Conservation (phyloP, 768 basidiomycete genomes). For the Boletus huronensis region DNA sequence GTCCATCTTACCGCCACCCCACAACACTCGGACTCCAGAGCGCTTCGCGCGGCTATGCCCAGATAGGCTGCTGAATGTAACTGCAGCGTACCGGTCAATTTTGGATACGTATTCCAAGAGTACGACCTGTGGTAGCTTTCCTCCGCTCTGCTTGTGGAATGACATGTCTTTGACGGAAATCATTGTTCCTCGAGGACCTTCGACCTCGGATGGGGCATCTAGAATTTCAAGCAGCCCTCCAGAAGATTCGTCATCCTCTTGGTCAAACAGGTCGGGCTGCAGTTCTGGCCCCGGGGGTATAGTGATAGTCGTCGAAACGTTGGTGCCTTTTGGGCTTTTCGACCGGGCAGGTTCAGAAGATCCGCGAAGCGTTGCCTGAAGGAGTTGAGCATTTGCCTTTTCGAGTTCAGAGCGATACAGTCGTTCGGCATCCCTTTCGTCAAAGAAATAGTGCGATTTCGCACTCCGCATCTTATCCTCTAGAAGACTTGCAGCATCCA, state of each 20-base stretch:
- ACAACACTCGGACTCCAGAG: constrained; percentile 67
- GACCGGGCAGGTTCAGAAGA: not conserved
- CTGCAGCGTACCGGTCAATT: constrained; percentile 68
- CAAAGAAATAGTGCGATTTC: constrained; percentile 66
- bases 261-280: constrained; percentile 49
- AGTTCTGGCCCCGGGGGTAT: not conserved
- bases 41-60: constrained; percentile 73
- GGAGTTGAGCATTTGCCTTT: constrained; percentile 41
- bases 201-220: constrained; percentile 58
- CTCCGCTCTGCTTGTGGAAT: constrained; percentile 80
- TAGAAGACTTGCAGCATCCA: constrained; percentile 37
- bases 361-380: constrained; percentile 44
- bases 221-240: constrained; percentile 74
- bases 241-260: constrained; percentile 44
- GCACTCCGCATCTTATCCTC: constrained; percentile 44
- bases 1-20: constrained; percentile 57
- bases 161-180: constrained; percentile 67
- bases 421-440: constrained; percentile 60
- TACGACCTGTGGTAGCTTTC: constrained; percentile 72
- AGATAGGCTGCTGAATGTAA: constrained; percentile 64
- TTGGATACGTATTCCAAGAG: constrained; percentile 68
- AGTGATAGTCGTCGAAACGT: not conserved
- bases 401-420: constrained; percentile 52
- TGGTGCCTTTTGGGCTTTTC: not conserved
- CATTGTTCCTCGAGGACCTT: constrained; percentile 51